Conservation (phyloP, 768 basidiomycete species). For the Coprinopsis strossmayeri region DNA sequence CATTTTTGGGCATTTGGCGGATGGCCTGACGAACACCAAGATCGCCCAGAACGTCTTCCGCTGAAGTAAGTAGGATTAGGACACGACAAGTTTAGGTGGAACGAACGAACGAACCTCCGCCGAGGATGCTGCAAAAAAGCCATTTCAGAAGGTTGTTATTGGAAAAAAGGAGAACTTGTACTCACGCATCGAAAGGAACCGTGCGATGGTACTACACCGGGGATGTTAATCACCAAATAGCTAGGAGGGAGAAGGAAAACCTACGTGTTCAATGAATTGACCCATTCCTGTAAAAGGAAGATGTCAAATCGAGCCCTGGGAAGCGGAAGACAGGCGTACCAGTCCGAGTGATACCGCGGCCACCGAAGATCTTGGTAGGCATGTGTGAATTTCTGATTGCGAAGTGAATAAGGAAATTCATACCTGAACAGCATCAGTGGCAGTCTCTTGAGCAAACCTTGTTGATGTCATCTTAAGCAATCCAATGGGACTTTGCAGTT, state of each 20-base stretch:
- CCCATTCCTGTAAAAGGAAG: constrained; percentile 42
- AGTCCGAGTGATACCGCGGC: constrained; percentile 78
- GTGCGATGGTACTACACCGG: constrained; percentile 51
- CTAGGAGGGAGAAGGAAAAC: constrained; percentile 14
- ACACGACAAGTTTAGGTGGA: background rate
- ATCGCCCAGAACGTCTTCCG: constrained; percentile 77
- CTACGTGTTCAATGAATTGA: constrained; percentile 57
- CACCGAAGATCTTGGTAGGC: constrained; percentile 60
- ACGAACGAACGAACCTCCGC: constrained; percentile 41
- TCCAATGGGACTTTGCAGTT: constrained; percentile 49
- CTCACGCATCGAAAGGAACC: constrained; percentile 56
- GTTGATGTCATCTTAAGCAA: constrained; percentile 68
- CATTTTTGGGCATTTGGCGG: constrained; percentile 67
- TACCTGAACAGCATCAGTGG: constrained; percentile 64
- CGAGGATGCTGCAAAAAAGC: constrained; percentile 40
- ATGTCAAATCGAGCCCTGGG: constrained; percentile 6
- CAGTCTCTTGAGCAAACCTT: constrained; percentile 54
- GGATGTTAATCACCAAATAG: constrained; percentile 15
- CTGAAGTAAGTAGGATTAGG: constrained; percentile 22
- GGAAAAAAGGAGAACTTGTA: constrained; percentile 9
- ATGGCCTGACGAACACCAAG: constrained; percentile 80
- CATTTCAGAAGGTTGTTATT: background rate
- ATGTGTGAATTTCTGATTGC: background rate
- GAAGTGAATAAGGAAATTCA: constrained; percentile 7
- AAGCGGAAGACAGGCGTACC: constrained; percentile 35